phyloP scores from a whole-genome alignment of 2,329 filamentous ascomycete species.

The Dactylonectria estremocensis region DNA sequence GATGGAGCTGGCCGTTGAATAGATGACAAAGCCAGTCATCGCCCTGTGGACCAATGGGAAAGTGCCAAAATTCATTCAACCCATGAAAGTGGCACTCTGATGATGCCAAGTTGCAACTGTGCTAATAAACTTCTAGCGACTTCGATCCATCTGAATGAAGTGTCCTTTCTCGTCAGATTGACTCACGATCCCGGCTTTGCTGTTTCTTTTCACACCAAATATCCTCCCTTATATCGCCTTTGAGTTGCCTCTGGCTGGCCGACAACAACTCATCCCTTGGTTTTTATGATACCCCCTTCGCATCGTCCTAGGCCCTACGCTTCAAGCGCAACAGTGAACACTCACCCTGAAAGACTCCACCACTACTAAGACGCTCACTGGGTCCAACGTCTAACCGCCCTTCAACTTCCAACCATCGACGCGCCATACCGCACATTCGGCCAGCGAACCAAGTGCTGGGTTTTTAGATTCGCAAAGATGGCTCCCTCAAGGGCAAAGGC shows the following conservation, averaged over 20 bases:
- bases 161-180: slow-evolving; percentile 46
- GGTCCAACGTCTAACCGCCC: neutral
- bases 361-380: slow-evolving; percentile 19
- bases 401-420: neutral
- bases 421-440: neutral
- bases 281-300: slow-evolving; percentile 14
- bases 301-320: neutral
- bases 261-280: slow-evolving; percentile 9
- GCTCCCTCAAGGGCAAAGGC: slow-evolving; percentile 44
- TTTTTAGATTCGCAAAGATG: slow-evolving; percentile 34
- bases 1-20: neutral
- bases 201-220: slow-evolving; percentile 31
- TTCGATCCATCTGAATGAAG: slow-evolving; percentile 43
- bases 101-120: slow-evolving; percentile 48
- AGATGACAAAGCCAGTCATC: slow-evolving; percentile 37
- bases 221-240: slow-evolving; percentile 4
- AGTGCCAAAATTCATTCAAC: slow-evolving; percentile 37
- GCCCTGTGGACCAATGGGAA: slow-evolving; percentile 37
- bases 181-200: slow-evolving; percentile 35
- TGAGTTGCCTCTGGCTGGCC: slow-evolving; percentile 1
- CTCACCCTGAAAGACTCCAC: slow-evolving; percentile 1
- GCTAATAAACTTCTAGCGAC: slow-evolving; percentile 43
- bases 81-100: slow-evolving; percentile 27
- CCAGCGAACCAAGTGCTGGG: neutral
- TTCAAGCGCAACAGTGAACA: too few species aligned